Evolutionary conservation across 2,329 filamentous ascomycete species (phyloP).

Genomic region (Fusarium sp.): DNA sequence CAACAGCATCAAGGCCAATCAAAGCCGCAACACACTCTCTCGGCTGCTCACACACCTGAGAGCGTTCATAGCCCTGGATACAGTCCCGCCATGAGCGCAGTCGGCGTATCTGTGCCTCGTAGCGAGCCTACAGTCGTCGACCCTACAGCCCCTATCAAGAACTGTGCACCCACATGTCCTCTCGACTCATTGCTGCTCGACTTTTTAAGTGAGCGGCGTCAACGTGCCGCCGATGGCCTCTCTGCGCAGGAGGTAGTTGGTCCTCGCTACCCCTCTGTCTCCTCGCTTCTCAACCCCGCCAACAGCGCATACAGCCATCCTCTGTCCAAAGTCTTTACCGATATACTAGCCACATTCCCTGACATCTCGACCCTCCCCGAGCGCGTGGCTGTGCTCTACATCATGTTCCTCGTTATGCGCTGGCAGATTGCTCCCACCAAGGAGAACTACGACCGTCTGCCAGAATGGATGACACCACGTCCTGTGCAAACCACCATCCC

Average conservation of each 20-base stretch:
- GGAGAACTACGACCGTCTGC: conserved; percentile 82
- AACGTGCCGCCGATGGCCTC: conserved; percentile 73
- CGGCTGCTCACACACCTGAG: conserved; percentile 37
- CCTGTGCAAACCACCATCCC: conserved; percentile 71
- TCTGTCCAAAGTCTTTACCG: conserved; percentile 84
- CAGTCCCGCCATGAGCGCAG: conserved; percentile 37
- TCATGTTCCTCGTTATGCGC: conserved; percentile 88
- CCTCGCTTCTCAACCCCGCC: conserved; percentile 78
- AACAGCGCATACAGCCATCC: conserved; percentile 74
- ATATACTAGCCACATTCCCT: conserved; percentile 86
- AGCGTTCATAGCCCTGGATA: conserved; percentile 38
- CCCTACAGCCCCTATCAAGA: conserved; percentile 60
- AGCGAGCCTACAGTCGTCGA: conserved; percentile 34
- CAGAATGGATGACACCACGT: conserved; percentile 76
- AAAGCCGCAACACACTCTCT: conserved; percentile 25
- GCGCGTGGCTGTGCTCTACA: conserved; percentile 81
- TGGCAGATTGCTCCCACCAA: conserved; percentile 85
- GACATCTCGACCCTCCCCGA: conserved; percentile 82
- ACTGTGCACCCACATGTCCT: conserved; percentile 76
- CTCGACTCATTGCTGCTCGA: conserved; percentile 83
- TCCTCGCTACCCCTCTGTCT: conserved; percentile 82
- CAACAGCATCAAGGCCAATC: conserved; percentile 33
- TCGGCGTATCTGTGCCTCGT: conserved; percentile 29
- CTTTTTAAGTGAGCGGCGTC: conserved; percentile 76
- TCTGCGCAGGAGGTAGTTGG: conserved; percentile 74